These are phyloP conservation scores for Abrus pulchellus DNA, from an alignment of 306 rosid species.

Conservation along the genomic window DNA sequence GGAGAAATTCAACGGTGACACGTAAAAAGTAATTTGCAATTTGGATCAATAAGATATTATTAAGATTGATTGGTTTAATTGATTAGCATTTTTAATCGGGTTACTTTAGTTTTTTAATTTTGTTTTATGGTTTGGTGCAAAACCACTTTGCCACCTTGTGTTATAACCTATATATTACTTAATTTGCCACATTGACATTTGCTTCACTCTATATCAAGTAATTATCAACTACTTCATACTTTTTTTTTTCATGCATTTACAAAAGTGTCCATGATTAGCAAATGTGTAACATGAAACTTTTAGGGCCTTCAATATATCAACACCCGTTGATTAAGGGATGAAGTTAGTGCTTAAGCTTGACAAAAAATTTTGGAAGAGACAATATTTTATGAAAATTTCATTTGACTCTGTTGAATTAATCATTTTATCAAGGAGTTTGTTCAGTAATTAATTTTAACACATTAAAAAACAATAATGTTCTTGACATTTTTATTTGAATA, in stretches of 20 bases:
- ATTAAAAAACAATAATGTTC: no score
- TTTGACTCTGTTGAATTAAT: no score
- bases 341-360: neutral
- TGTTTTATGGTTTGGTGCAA: neutral
- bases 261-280: neutral
- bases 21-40: neutral
- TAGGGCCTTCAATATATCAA: neutral
- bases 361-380: no score
- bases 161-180: neutral
- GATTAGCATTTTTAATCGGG: neutral
- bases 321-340: neutral
- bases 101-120: neutral
- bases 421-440: no score
- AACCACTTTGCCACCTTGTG: slow-evolving; percentile 4
- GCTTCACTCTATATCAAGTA: neutral
- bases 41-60: slow-evolving; percentile 4
- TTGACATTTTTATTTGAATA: no score
- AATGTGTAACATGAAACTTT: neutral
- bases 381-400: no score
- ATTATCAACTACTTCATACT: neutral
- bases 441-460: no score
- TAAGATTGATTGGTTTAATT: neutral
- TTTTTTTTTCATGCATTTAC: neutral
- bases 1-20: slow-evolving; percentile 24
- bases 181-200: neutral